phyloP scores from a whole-genome alignment of 2,329 filamentous ascomycete species.

The Diaporthe australafricana region DNA sequence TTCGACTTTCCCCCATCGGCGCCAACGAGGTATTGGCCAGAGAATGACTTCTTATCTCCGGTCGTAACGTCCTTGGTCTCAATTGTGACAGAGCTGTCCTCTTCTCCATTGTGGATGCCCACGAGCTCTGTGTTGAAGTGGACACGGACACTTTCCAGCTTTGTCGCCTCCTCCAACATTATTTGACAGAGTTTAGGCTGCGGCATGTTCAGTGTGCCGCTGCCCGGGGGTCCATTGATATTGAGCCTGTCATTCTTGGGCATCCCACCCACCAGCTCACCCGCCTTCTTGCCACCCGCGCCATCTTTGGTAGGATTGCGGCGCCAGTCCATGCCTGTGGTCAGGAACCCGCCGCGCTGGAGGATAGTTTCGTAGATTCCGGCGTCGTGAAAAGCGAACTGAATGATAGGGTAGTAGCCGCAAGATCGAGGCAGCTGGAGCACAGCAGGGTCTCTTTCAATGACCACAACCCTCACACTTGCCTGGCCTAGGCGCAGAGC shows the following conservation, averaged over 20 bases:
- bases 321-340: neutral
- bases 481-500: neutral
- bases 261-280: neutral
- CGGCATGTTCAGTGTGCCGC: conserved; percentile 3
- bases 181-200: neutral
- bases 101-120: neutral
- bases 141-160: neutral
- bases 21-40: neutral
- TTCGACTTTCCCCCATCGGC: neutral
- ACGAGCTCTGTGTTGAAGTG: neutral
- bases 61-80: neutral
- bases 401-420: neutral
- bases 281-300: neutral
- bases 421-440: neutral
- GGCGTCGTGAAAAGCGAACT: neutral
- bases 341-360: neutral
- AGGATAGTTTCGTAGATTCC: neutral
- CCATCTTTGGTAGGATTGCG: neutral
- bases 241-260: neutral
- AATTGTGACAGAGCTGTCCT: neutral
- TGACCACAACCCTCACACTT: neutral
- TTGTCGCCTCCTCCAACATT: neutral
- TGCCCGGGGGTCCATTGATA: neutral
- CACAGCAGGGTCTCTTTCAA: neutral
- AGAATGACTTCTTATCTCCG: neutral